These are phyloP conservation scores for Fusarium setosum DNA, from an alignment of 2,329 filamentous ascomycete genomes.

Conservation along the genomic window DNA sequence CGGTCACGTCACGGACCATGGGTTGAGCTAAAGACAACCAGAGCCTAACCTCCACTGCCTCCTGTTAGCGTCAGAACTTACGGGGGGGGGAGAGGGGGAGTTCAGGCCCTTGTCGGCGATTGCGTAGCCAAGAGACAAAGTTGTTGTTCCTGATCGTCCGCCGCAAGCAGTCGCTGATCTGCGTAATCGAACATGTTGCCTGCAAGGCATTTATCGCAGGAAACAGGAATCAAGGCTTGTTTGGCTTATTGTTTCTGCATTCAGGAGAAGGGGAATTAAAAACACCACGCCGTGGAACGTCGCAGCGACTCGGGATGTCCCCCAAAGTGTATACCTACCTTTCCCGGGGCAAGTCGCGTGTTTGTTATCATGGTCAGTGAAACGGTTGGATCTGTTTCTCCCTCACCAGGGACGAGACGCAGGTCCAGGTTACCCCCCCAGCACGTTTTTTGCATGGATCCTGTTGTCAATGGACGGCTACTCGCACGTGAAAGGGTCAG, in stretches of 20 bases:
- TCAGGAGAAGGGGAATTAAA: background rate
- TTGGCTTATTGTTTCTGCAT: background rate
- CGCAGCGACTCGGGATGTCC: background rate
- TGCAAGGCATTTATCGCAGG: background rate
- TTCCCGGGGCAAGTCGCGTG: conserved; percentile 20
- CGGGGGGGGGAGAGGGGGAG: no score
- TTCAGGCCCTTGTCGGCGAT: background rate
- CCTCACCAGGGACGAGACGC: background rate
- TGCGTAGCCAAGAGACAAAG: background rate
- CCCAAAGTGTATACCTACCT: no score
- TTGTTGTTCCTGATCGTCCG: conserved; percentile 2
- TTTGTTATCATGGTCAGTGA: conserved; percentile 25
- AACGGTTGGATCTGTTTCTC: conserved; percentile 25
- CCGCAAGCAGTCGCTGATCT: conserved; percentile 6
- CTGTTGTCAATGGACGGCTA: background rate
- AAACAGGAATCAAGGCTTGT: no score
- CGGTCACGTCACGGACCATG: conserved; percentile 17
- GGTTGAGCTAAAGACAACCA: no score
- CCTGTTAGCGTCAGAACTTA: background rate
- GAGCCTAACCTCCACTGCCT: background rate
- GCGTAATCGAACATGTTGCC: background rate
- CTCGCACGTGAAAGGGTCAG: conserved; percentile 36
- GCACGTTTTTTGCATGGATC: background rate
- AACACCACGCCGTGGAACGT: conserved; percentile 14
- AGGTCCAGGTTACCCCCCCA: background rate